Base-by-base conservation (phyloP, 1,284 basidiomycete species). In the Takashimella tepidaria region DNA sequence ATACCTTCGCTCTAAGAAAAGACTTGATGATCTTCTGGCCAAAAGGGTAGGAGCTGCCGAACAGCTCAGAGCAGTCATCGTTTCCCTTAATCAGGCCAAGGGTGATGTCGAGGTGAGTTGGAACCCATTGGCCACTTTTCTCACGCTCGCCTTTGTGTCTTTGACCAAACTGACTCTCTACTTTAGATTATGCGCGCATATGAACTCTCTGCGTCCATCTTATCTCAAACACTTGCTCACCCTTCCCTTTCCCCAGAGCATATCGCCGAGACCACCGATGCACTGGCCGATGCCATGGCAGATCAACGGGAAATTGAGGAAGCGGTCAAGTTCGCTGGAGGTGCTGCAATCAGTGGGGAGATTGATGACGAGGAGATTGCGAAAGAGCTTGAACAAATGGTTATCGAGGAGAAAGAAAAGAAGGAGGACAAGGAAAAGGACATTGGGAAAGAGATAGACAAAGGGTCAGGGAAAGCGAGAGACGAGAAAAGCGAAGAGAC, bases 211-310 rank as follows among this genome's bases (percentile, higher is more conserved):
- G 85, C 88, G 0, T 73, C 81, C 2, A 90, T 91, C 0, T 79
- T 98, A 8, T 81, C 82, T 11, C 73, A 81, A 0, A 83, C 97
- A 41, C 83, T 97, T 2, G 77, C 84, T 1, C 84, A 93, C 62
- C 89, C 91, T 0, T 84, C 84, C 0, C 79, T 98, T 12, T 83
- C 87, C 58, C 81, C 83, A 5, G 86, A 86, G 19, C 82, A 81
- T 47, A 84, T 97, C 49, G 89, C 95, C 47, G 79, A 82, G 60
- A 93, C 90, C 1, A 86, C 96, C 82, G 88, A 92, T 27, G 85
- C 84, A 2, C 80, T 98, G 64, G 84, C 88, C 1, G 86, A 89
- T 54, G 87, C 86, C 1, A 84, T 90, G 56, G 83, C 84, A 0
- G 85, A 90, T 66, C 88, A 89, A 49, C 79, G 79, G 48, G 92